Evolutionary conservation across 1,284 basidiomycete genomes (phyloP), one percentile per base, ranked within the genome.

Genomic region (Malassezia brasiliensis): DNA sequence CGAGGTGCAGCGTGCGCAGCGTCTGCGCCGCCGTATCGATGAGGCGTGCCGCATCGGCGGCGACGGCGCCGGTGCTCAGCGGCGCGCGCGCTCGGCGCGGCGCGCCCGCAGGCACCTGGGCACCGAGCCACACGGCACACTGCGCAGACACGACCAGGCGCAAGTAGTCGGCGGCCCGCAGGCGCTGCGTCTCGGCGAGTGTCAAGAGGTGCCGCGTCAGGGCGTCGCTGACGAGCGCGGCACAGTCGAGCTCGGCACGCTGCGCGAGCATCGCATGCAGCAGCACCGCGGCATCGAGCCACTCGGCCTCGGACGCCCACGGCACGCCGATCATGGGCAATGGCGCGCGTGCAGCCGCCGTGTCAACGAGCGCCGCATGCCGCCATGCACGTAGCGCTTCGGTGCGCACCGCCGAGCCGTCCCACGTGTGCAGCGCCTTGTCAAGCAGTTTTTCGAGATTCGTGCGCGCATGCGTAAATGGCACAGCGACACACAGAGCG

Each of bases 391-490:
- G 31, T 39, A 44, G 57, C 41, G 45, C 36, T 19, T 37, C 57
- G 52, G 38, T 56, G 51, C 20, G 56, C 37, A 3, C 50, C 44
- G 11, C 53, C 51, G 22, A 62, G 35, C 28, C 34, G 8, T 39
- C 45, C 50, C 64, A 69, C 5, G 34, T 25, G 2, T 60, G 55
- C 6, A 67, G 60, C 0, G 63, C 61, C 41, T 66, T 69, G 19
- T 46, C 47, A 11, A 71, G 46, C n/a, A 65, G 59, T 25, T 81
- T 83, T 15, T 82, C 81, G 57, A 98, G 78, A 66, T 98, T 98
- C 63, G 86, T 85, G 5, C 83, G 81, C 1, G 90, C 90, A 1
- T 88, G 86, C 34, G 88, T 85, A 76, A 91, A 96, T 0, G 90
- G 87, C 53, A 83, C 81, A 30, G 81, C 81, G 44, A 90, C 87